These are phyloP conservation scores for Trapa incisa DNA, from an alignment of 345 rosid genomes.

Conservation along the genomic window DNA sequence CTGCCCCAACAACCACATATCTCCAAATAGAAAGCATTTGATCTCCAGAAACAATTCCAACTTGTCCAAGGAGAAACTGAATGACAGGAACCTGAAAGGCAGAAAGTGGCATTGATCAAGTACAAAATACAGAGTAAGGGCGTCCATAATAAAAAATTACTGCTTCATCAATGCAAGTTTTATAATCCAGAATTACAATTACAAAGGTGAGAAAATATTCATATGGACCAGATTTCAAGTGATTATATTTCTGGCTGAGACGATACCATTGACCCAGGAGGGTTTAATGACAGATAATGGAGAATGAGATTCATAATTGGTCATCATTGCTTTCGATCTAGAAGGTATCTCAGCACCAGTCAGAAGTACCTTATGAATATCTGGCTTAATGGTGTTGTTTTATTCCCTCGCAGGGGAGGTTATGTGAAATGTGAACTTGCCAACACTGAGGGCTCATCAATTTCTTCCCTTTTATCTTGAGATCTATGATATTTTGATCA, in stretches of 20 bases:
- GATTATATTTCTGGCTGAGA: not conserved
- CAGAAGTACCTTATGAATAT: not conserved
- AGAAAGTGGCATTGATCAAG: not conserved
- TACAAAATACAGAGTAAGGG: not conserved
- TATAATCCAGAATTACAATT: not conserved
- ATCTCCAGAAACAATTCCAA: conserved; percentile 76
- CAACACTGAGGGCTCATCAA: too few relatives aligned
- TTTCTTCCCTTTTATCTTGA: too few relatives aligned
- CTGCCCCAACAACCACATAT: conserved; percentile 91
- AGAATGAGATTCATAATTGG: not conserved
- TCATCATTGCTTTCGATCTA: not conserved
- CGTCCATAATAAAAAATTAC: not conserved
- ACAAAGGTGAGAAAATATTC: not conserved
- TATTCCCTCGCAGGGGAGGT: not conserved
- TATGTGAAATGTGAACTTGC: too few relatives aligned
- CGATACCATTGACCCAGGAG: not conserved
- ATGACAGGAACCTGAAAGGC: conserved; percentile 81
- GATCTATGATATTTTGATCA: too few relatives aligned
- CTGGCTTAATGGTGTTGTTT: not conserved
- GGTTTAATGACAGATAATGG: not conserved
- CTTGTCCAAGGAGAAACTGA: conserved; percentile 84
- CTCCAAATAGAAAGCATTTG: conserved; percentile 97
- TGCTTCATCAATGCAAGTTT: not conserved
- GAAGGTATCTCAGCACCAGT: not conserved
- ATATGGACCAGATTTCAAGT: not conserved